Conservation (phyloP, 331 rosid species). For the Acacia pycnantha region DNA sequence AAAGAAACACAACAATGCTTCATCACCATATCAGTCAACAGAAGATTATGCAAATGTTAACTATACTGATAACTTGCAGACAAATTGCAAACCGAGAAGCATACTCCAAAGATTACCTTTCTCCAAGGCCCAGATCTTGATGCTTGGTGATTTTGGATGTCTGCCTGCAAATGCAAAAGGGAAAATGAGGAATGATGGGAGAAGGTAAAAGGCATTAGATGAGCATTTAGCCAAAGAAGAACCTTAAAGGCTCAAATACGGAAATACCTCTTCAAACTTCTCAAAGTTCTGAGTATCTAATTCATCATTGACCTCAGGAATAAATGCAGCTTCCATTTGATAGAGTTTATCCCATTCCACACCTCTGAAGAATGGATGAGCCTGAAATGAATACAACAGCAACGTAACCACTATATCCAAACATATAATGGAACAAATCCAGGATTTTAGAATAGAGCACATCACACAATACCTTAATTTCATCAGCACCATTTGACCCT, state of each 20-base stretch:
- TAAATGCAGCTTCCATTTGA: slow-evolving; percentile 94
- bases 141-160: slow-evolving; percentile 58
- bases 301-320: slow-evolving; percentile 95
- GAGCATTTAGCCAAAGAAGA: slow-evolving; percentile 23
- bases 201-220: slow-evolving; percentile 18
- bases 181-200: slow-evolving; percentile 26
- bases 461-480: slow-evolving; percentile 91
- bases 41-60: slow-evolving; percentile 14
- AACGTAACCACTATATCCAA: slow-evolving; percentile 44
- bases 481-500: slow-evolving; percentile 83
- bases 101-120: slow-evolving; percentile 56
- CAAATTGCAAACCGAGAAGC: slow-evolving; percentile 1
- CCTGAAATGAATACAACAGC: slow-evolving; percentile 54
- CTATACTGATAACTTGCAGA: slow-evolving; percentile 12
- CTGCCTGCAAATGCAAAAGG: slow-evolving; percentile 56
- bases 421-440: slow-evolving; percentile 25
- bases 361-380: slow-evolving; percentile 72
- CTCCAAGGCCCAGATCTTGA: slow-evolving; percentile 92
- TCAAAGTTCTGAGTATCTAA: slow-evolving; percentile 97
- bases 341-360: slow-evolving; percentile 83
- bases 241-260: slow-evolving; percentile 12
- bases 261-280: slow-evolving; percentile 97
- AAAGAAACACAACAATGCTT: slow-evolving; percentile 16
- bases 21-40: slow-evolving; percentile 33
- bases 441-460: slow-evolving; percentile 62